phyloP scores from a whole-genome alignment of 768 basidiomycete genomes.

The Pleurotus tuber-regium region DNA sequence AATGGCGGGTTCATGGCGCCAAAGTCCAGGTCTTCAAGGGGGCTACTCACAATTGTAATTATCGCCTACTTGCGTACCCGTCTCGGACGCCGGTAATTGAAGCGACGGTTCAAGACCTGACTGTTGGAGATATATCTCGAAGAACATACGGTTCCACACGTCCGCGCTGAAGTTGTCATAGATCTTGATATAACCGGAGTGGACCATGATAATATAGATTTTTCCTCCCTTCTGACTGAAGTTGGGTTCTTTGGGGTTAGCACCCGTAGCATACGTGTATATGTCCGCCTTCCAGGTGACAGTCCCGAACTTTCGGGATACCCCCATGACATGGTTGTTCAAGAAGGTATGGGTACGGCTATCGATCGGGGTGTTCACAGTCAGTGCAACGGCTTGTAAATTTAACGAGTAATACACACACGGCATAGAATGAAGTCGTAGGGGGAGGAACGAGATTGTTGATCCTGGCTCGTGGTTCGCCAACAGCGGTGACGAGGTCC shows the following conservation, averaged over 20 bases:
- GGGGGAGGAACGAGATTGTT: too few species aligned
- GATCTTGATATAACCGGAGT: not conserved
- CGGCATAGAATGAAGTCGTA: too few species aligned
- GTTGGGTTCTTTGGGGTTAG: not conserved
- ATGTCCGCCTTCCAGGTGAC: slow-evolving; percentile 1
- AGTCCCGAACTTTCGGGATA: not conserved
- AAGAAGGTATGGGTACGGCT: not conserved
- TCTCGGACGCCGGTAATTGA: not conserved
- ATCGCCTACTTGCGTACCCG: not conserved
- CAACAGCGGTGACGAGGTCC: too few species aligned
- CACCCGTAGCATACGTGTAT: slow-evolving; percentile 2
- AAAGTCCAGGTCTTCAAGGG: too few species aligned
- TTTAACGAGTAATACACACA: too few species aligned
- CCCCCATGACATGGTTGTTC: slow-evolving; percentile 2
- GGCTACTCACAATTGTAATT: slow-evolving; percentile 1
- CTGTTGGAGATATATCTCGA: not conserved
- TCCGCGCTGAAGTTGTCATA: slow-evolving; percentile 6
- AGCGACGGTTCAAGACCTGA: not conserved
- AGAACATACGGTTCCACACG: not conserved
- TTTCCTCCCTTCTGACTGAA: not conserved
- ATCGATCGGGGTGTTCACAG: too few species aligned
- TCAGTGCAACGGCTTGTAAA: too few species aligned
- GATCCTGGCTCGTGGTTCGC: too few species aligned
- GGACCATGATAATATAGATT: not conserved
- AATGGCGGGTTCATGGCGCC: not conserved